Percentiles rank a stretch among this genome's conserved stretches.
Conservation (phyloP, 176 grass and related monocot genomes). For the Bolboschoenus planiculmis region DNA sequence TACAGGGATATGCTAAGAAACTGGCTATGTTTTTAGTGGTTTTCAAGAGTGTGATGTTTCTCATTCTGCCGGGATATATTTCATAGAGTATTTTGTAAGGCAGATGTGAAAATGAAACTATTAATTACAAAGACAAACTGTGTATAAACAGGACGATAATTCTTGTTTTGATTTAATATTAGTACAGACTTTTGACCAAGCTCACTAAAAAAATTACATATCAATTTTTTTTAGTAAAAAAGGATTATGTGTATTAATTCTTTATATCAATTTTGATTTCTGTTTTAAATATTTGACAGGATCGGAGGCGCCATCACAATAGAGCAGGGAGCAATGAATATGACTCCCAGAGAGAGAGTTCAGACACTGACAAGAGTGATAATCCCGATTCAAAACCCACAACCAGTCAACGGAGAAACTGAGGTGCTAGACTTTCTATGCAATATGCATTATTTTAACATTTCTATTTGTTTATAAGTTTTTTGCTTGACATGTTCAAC, state of each 20-base stretch:
- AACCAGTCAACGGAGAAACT: not conserved
- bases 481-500: not conserved
- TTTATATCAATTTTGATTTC: not conserved
- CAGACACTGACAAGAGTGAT: conserved; percentile 68
- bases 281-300: conserved; percentile 27
- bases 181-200: not conserved
- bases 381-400: conserved; percentile 48
- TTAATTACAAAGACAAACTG: not conserved
- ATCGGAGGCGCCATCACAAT: conserved; percentile 53
- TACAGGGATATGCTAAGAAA: not conserved
- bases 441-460: not conserved
- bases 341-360: conserved; percentile 64
- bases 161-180: not conserved
- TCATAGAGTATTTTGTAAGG: not conserved
- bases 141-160: not conserved
- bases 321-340: conserved; percentile 47
- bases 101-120: not conserved
- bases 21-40: not conserved
- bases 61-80: not conserved
- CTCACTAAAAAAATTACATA: not conserved
- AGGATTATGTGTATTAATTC: not conserved
- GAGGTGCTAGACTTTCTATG: not conserved
- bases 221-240: not conserved
- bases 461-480: conserved; percentile 1
- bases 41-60: not conserved